Base-by-base conservation (phyloP, 768 basidiomycete species). In the Tulasnella sp. region DNA sequence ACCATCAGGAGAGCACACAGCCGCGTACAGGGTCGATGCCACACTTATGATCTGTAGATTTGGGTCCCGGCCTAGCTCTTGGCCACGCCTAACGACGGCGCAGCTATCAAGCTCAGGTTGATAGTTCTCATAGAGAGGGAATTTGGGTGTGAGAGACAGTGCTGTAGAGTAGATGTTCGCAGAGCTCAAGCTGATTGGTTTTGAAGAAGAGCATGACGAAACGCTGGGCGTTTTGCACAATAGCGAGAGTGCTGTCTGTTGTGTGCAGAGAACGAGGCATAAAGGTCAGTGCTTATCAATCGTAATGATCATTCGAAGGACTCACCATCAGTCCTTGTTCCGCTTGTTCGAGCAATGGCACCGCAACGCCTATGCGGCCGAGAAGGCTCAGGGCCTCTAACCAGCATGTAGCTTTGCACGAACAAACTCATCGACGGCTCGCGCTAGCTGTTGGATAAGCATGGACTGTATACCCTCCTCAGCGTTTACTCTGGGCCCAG, bases 381-480 rank as follows among this genome's bases (percentile, higher is more conserved):
- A 56, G n/a, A 1, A 56, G 42, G 44, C 54, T 56, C 11, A 56
- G 54, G 1, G 24, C n/a, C 42, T 56, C 54, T 17, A 56, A 41
- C 54, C 54, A 56, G 21, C 12, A 34, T 1, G 54, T 27, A 56
- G 54, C n/a, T 56, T 56, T 21, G 22, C 12, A 3, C 29, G 15
- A 30, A 34, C 38, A 43, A 56, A 56, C 21, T 31, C 22, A 11
- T 44, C 41, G 11, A 44, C 27, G 21, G 44, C 27, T 19, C 24
- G 21, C 10, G 54, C 9, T 9, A 56, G 45, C 24, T 17, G 15
- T 12, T 41, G 29, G 25, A 11, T n/a, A 2, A 24, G 7, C 34
- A 7, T 5, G 34, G 11, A 12, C 21, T 29, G 4, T 24, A 24
- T 25, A 21, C 34, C 34, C 15, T 15, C 34, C 15, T 38, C 34